A percentile compares a stretch with the other conserved stretches of the same genome.
Conservation (phyloP, 305 asterid species). For the Fraxinus sp. region DNA sequence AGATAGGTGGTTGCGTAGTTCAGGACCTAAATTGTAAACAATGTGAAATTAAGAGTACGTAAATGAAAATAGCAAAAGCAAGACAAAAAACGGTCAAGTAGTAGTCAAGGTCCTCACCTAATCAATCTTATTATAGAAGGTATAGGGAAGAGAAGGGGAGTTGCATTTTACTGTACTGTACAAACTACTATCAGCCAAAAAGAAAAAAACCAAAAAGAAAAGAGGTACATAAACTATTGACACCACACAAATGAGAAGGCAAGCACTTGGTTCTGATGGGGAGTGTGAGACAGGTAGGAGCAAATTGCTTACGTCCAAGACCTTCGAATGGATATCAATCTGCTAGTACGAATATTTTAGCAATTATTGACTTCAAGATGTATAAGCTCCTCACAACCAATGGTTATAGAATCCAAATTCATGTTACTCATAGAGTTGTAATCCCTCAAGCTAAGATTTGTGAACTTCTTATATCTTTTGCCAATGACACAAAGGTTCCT, state of each 20-base stretch:
- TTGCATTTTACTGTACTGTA: neutral
- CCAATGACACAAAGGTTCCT: neutral
- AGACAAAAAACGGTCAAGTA: neutral
- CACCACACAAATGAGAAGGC: constrained; percentile 17
- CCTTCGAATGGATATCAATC: neutral
- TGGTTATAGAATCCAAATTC: neutral
- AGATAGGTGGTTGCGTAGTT: constrained; percentile 56
- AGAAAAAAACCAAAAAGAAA: neutral
- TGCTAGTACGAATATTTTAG: neutral
- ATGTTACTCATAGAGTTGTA: neutral
- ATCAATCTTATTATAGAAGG: neutral
- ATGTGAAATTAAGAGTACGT: neutral
- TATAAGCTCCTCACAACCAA: neutral
- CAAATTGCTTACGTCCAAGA: neutral
- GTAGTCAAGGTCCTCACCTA: neutral
- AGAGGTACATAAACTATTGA: neutral
- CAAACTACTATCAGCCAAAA: neutral
- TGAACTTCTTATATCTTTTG: neutral
- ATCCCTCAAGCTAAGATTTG: neutral
- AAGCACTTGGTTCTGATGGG: neutral
- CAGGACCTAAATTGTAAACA: constrained; percentile 17
- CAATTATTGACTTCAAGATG: neutral
- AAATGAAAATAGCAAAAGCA: neutral
- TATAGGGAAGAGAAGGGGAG: neutral
- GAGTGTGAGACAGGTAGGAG: neutral